phyloP scores from a whole-genome alignment of 2,329 filamentous ascomycete species.

The Botrytis fabae region DNA sequence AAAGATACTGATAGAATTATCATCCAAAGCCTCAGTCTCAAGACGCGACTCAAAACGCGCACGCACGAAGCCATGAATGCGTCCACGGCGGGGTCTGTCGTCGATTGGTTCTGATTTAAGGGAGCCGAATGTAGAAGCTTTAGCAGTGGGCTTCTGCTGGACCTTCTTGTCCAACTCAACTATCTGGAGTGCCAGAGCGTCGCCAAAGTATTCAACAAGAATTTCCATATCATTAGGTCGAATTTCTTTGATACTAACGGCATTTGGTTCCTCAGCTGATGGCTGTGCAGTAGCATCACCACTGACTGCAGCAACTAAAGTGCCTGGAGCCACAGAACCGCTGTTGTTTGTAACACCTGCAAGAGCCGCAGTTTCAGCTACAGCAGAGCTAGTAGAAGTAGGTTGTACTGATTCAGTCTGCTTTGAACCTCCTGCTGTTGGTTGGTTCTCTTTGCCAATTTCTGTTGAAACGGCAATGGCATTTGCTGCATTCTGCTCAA shows the following conservation, averaged over 20 bases:
- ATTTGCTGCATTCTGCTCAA: slow-evolving; percentile 3
- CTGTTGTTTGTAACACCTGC: neutral
- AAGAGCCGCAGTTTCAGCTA: neutral
- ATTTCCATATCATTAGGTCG: slow-evolving; percentile 47
- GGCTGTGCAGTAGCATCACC: slow-evolving; percentile 6
- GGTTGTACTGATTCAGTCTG: neutral
- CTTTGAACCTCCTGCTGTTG: neutral
- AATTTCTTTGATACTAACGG: slow-evolving; percentile 38
- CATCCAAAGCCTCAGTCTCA: slow-evolving; percentile 60
- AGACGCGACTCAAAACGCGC: slow-evolving; percentile 63
- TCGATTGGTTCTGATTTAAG: slow-evolving; percentile 55
- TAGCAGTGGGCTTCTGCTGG: slow-evolving; percentile 53
- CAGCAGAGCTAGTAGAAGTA: neutral
- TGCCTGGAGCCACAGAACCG: neutral
- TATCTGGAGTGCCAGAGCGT: slow-evolving; percentile 50
- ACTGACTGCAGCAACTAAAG: neutral
- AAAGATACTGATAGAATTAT: slow-evolving; percentile 59
- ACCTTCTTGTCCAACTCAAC: slow-evolving; percentile 56
- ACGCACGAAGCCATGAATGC: slow-evolving; percentile 59
- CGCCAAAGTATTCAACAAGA: slow-evolving; percentile 52
- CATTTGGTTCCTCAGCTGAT: neutral
- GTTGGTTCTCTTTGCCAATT: slow-evolving; percentile 14
- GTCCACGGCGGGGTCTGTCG: slow-evolving; percentile 61
- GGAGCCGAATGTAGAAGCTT: slow-evolving; percentile 55
- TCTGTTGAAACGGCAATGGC: neutral